A percentile compares a stretch with the other conserved stretches of the same genome.
Evolutionary conservation across 768 basidiomycete species (phyloP).

Genomic region (Pulveroboletus sp.): DNA sequence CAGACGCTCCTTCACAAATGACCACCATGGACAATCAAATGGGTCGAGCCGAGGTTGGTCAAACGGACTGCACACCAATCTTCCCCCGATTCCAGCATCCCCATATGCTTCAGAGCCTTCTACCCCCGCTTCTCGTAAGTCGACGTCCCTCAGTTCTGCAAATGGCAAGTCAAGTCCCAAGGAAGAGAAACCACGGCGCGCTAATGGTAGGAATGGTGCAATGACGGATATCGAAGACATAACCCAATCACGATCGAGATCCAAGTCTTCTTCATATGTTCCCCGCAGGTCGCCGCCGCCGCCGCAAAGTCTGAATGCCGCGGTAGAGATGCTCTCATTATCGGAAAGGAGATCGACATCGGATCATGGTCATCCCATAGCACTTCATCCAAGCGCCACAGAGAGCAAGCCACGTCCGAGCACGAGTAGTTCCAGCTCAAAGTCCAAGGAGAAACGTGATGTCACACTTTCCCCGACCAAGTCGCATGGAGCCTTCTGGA

Average conservation of each 20-base stretch:
- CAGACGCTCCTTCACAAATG: slow-evolving; percentile 33
- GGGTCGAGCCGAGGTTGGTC: slow-evolving; percentile 31
- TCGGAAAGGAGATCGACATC: slow-evolving; percentile 30
- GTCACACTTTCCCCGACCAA: slow-evolving; percentile 43
- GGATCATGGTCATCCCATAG: slow-evolving; percentile 23
- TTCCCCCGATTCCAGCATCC: slow-evolving; percentile 67
- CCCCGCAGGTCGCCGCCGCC: slow-evolving; percentile 51
- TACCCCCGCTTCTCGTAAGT: slow-evolving; percentile 50
- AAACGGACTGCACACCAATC: slow-evolving; percentile 34
- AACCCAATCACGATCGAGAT: slow-evolving; percentile 43
- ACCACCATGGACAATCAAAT: slow-evolving; percentile 24
- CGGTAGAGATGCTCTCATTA: slow-evolving; percentile 55
- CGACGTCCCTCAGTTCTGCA: slow-evolving; percentile 30
- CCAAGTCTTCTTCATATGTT: slow-evolving; percentile 54
- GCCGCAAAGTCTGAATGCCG: slow-evolving; percentile 71
- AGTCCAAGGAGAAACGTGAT: slow-evolving; percentile 30
- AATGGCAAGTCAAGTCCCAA: slow-evolving; percentile 32
- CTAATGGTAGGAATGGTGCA: slow-evolving; percentile 26
- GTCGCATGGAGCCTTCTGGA: slow-evolving; percentile 31
- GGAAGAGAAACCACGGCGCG: slow-evolving; percentile 32
- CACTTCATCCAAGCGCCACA: slow-evolving; percentile 12
- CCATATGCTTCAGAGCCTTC: slow-evolving; percentile 63
- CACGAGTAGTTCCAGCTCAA: slow-evolving; percentile 28
- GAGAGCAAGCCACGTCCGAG: slow-evolving; percentile 32
- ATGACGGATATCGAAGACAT: slow-evolving; percentile 33